phyloP scores from a whole-genome alignment of 2,329 filamentous ascomycete species.

The Chalaropsis thielavioides region DNA sequence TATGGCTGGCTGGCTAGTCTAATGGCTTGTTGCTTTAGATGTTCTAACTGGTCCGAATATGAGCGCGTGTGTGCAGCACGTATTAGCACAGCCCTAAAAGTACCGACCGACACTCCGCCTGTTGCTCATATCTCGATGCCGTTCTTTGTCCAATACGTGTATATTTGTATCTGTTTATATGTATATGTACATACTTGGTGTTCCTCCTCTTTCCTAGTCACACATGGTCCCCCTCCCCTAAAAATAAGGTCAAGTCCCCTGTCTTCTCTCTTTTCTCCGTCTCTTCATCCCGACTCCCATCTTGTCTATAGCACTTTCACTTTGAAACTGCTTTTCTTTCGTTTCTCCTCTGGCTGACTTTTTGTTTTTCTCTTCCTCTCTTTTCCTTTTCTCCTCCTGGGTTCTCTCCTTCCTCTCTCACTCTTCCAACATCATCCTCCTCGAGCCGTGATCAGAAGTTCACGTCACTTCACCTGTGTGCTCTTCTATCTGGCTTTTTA shows the following conservation, averaged over 20 bases:
- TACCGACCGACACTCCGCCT: neutral
- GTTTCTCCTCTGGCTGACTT: neutral
- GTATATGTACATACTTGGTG: neutral
- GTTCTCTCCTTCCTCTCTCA: neutral
- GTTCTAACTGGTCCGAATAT: neutral
- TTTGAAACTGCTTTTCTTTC: slow-evolving; percentile 2
- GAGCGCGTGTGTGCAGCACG: neutral
- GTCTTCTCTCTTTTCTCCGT: slow-evolving; percentile 9
- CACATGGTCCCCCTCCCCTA: neutral
- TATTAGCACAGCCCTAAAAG: neutral
- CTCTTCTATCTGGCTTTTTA: neutral
- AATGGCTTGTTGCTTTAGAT: neutral
- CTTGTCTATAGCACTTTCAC: slow-evolving; percentile 2
- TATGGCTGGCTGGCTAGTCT: neutral
- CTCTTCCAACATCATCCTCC: neutral
- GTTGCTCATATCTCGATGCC: neutral
- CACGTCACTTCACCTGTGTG: neutral
- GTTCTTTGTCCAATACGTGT: neutral
- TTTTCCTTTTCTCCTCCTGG: slow-evolving; percentile 1
- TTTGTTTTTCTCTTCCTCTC: neutral
- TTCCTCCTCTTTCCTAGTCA: neutral
- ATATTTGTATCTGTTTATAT: too few species aligned
- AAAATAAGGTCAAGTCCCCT: slow-evolving; percentile 9
- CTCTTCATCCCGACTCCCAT: slow-evolving; percentile 8
- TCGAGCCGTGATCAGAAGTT: slow-evolving; percentile 1